Base-by-base conservation (phyloP, 805 yeast genomes). In the Saccharomycopsis lassenensis region DNA sequence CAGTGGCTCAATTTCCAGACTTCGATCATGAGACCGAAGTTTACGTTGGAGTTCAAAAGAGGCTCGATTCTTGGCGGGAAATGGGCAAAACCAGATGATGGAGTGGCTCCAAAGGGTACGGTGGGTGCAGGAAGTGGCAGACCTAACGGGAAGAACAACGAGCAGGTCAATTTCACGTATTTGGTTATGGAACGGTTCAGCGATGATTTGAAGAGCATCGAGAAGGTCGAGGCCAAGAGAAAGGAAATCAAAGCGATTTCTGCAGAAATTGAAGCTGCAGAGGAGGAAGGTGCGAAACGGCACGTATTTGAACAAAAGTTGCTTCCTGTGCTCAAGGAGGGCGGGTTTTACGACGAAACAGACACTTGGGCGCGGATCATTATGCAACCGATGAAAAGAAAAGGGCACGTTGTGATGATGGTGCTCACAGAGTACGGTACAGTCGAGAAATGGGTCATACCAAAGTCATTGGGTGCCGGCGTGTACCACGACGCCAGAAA, bases 401-500 rank as follows among this genome's bases (percentile, higher is more conserved):
- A 84, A 52, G 84, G 86, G 3, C 93, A 86, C 58, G 91, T 89
- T 12, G 62, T 73, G 17, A 64, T 87, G 54, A 81, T 76, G 45
- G 69, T 86, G 2, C 85, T 95, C 62, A 74, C 84, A 1, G 71
- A 87, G 0, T 67, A 77, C 10, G 95, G 95, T 1, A 67, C 69
- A 31, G 57, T 89, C 29, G 96, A 89, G 57, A 74, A 77, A 41
- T 86, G 96, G 95, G 77, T 77, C 11, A 70, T 91, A 2, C 79
- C 96, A 0, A 81, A 77, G 52, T 75, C 93, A 14, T 65, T 71
- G 37, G 81, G 84, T 4, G 73, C 74, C 43, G 79, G 73, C 43
- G 73, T 64, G 2, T 91, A 84, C 48, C 93, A 83, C 51, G 97
- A 91, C 60, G 95, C 95, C 0, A 67, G 96, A 37, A 89, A 91